Evolutionary conservation across 2,329 filamentous ascomycete species (phyloP).

Genomic region (Massarina eburnea): DNA sequence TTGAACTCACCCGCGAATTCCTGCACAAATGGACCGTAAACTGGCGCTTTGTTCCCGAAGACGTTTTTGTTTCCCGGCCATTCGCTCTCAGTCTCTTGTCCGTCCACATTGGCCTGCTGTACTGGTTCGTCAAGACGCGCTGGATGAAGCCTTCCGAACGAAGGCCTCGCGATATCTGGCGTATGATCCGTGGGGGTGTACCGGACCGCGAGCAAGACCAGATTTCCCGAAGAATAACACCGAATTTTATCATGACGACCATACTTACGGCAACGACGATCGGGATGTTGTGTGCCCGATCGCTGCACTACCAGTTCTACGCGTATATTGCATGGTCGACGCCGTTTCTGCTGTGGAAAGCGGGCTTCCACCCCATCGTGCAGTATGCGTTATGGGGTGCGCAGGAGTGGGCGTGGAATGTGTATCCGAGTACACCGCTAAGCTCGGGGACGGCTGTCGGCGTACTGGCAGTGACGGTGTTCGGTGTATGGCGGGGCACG

Average conservation of each 20-base stretch:
- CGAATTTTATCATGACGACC: slow-evolving; percentile 73
- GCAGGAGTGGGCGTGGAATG: slow-evolving; percentile 94
- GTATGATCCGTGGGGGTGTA: slow-evolving; percentile 48
- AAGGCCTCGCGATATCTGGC: slow-evolving; percentile 58
- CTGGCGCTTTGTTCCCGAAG: slow-evolving; percentile 92
- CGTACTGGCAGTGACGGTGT: slow-evolving; percentile 67
- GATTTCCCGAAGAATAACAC: slow-evolving; percentile 63
- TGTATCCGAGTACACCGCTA: slow-evolving; percentile 75
- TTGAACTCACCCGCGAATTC: slow-evolving; percentile 89
- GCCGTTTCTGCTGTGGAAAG: slow-evolving; percentile 82
- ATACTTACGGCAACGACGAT: slow-evolving; percentile 76
- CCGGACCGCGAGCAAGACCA: slow-evolving; percentile 53
- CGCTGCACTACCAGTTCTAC: slow-evolving; percentile 94
- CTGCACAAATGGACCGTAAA: slow-evolving; percentile 99
- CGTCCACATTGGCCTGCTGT: slow-evolving; percentile 66
- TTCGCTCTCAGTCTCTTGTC: slow-evolving; percentile 71
- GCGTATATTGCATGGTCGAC: slow-evolving; percentile 88
- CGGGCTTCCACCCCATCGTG: slow-evolving; percentile 66
- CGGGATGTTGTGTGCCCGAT: slow-evolving; percentile 82
- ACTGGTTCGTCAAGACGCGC: slow-evolving; percentile 64
- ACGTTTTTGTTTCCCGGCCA: slow-evolving; percentile 69
- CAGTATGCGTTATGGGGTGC: slow-evolving; percentile 71
- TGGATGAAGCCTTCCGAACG: slow-evolving; percentile 73
- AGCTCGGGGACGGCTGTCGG: slow-evolving; percentile 71
- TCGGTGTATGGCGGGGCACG: slow-evolving; percentile 62